Base-by-base conservation (phyloP, 2,329 filamentous ascomycete genomes). In the Neopestalotiopsis clavispora region DNA sequence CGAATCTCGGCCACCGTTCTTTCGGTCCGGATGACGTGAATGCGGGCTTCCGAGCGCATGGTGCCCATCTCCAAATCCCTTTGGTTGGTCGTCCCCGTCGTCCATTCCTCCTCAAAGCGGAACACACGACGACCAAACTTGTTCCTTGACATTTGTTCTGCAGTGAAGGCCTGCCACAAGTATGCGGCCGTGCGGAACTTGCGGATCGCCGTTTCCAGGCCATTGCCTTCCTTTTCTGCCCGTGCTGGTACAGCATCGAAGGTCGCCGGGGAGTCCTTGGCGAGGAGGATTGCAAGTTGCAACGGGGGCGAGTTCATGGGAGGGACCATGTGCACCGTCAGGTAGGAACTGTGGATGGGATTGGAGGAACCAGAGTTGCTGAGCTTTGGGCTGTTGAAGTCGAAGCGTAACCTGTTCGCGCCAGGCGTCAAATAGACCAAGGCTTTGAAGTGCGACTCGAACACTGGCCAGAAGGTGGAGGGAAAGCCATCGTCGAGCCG, bases 111-210 rank as follows among this genome's bases (percentile, higher is more conserved):
- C 75, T 98, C 96, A 71, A 97, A 95, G 58, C 95, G 88, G 80
- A 98, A 98, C 66, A 89, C 91, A 68, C 95, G 90, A 69, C 95
- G 89, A 10, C 95, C 94, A 73, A 98, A 89, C 70, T 92, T 93
- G 78, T 97, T 93, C 71, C 94, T 91, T 79, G 90, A 92, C 95
- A 98, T 98, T 78, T 98, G 95, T 79, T 99, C 96, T 6, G 94
- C 94, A 0, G 95, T 98, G 76, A 97, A 98, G 7, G 95, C 94
- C 79, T 99, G 96, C 95, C 96, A 98, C 14, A 98, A 85, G 78
- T 98, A 98, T 30, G 94, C 95, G 20, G 94, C 92, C 92, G 97
- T 98, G 71, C 95, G 90, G 78, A 96, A 98, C 78, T 99, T 99
- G 75, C 89, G 90, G 65, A 97, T 87, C 0, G 96, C 96, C 7